Percentiles rank a stretch among this genome's conserved stretches.
Evolutionary conservation across 129 eudicot genomes (phyloP).

Genomic region (Logfia minima): DNA sequence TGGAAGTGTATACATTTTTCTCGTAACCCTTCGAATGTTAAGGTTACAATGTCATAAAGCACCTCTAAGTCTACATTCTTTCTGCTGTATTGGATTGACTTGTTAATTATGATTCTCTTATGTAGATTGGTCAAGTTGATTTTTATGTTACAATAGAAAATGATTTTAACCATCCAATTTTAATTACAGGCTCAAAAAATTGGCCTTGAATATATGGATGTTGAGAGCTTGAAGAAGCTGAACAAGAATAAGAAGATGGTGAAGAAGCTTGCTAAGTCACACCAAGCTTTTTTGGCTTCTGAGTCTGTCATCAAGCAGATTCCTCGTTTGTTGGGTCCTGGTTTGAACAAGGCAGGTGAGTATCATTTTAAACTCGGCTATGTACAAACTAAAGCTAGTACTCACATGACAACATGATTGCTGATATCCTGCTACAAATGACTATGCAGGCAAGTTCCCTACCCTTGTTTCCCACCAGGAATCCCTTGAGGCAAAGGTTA

Average conservation of each 20-base stretch:
- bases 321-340: conserved; percentile 63
- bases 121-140: neutral
- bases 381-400: no score
- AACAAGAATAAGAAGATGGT: conserved; percentile 60
- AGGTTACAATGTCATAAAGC: no score
- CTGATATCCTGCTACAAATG: neutral
- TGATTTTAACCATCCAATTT: neutral
- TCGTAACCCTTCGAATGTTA: neutral
- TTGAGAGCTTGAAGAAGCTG: conserved; percentile 50
- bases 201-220: conserved; percentile 57
- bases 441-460: conserved; percentile 59
- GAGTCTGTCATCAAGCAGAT: conserved; percentile 64
- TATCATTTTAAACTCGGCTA: neutral
- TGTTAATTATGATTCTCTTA: neutral
- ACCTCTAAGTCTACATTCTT: neutral
- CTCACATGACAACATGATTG: no score
- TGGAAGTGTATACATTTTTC: neutral
- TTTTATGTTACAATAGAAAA: neutral
- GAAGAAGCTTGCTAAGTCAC: conserved; percentile 58
- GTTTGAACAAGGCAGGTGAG: conserved; percentile 57
- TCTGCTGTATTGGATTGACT: neutral
- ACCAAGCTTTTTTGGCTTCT: conserved; percentile 59
- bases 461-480: conserved; percentile 65
- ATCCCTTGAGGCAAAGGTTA: conserved; percentile 54
- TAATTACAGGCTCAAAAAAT: conserved; percentile 49